Evolutionary conservation across 345 rosid species (phyloP).

Genomic region (Populus davidiana): DNA sequence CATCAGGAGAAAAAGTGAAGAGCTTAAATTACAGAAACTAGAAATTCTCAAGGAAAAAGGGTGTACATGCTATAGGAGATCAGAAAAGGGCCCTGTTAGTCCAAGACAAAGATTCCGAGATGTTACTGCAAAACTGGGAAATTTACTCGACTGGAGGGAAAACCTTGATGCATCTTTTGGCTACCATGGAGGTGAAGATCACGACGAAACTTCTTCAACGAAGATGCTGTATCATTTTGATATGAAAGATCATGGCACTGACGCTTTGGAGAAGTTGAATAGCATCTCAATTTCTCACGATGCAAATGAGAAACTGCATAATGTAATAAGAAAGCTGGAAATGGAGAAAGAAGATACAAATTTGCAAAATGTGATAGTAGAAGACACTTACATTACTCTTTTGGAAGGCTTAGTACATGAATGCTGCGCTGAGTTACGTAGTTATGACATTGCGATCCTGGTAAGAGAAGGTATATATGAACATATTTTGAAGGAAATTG

Average conservation of each 20-base stretch:
- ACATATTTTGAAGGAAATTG: slow-evolving; percentile 21
- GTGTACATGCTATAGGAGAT: slow-evolving; percentile 12
- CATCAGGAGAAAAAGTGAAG: slow-evolving; percentile 49
- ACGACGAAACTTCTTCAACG: slow-evolving; percentile 2
- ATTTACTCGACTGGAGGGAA: slow-evolving; percentile 33
- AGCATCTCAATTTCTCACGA: slow-evolving; percentile 16
- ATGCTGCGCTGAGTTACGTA: slow-evolving; percentile 8
- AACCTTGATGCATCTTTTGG: slow-evolving; percentile 19
- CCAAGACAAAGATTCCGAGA: slow-evolving; percentile 39
- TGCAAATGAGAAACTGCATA: slow-evolving; percentile 23
- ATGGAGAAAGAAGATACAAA: slow-evolving; percentile 43
- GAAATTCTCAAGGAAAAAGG: slow-evolving; percentile 25
- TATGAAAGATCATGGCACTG: neutral
- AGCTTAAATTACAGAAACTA: slow-evolving; percentile 21
- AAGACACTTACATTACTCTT: slow-evolving; percentile 38
- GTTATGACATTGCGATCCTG: slow-evolving; percentile 15
- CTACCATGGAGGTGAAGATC: slow-evolving; percentile 9
- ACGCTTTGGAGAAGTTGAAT: slow-evolving; percentile 36
- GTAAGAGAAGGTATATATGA: slow-evolving; percentile 29
- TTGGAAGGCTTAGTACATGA: slow-evolving; percentile 32
- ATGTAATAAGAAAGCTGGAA: slow-evolving; percentile 24
- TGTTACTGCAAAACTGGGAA: slow-evolving; percentile 37
- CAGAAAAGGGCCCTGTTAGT: slow-evolving; percentile 26
- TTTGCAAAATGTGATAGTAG: slow-evolving; percentile 30
- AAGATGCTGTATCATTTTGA: neutral